phyloP scores from a whole-genome alignment of 805 yeast species.

The Zygoascus bituminiphila region DNA sequence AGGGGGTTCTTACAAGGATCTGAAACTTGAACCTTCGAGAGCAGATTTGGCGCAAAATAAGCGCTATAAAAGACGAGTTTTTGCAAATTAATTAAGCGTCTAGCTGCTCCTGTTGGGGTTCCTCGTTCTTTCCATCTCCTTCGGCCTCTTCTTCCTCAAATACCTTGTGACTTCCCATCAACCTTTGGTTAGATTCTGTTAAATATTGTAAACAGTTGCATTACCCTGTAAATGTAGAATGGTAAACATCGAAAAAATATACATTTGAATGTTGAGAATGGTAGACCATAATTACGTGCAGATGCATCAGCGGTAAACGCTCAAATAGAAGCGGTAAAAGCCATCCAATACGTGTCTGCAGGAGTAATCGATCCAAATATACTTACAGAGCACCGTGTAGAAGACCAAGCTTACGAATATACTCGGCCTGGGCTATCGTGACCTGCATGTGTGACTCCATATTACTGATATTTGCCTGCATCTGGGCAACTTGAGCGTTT shows the following conservation, averaged over 20 bases:
- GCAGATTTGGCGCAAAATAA: background rate
- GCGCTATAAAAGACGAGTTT: background rate
- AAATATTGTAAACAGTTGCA: background rate
- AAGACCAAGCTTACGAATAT: slow-evolving; percentile 46
- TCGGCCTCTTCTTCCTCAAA: slow-evolving; percentile 25
- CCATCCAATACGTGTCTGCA: too few species aligned
- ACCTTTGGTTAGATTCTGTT: slow-evolving; percentile 12
- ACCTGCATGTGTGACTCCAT: slow-evolving; percentile 43
- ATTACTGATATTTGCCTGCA: slow-evolving; percentile 49
- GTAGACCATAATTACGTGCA: too few species aligned
- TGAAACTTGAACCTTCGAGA: background rate
- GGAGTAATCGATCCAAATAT: background rate
- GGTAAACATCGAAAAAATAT: too few species aligned
- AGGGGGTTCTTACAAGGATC: background rate
- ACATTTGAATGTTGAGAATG: too few species aligned
- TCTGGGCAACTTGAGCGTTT: slow-evolving; percentile 44
- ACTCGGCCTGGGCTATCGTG: slow-evolving; percentile 44
- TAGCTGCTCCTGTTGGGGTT: slow-evolving; percentile 3
- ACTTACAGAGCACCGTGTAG: slow-evolving; percentile 48
- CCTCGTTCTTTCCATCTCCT: slow-evolving; percentile 9
- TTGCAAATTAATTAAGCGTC: background rate
- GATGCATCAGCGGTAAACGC: too few species aligned
- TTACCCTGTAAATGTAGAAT: too few species aligned
- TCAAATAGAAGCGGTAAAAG: too few species aligned
- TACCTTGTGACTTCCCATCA: slow-evolving; percentile 28